A percentile compares a stretch with the other conserved stretches of the same genome.
These are phyloP conservation scores for Halenospora varia DNA, from an alignment of 495 filamentous ascomycete species.

Conservation along the genomic window DNA sequence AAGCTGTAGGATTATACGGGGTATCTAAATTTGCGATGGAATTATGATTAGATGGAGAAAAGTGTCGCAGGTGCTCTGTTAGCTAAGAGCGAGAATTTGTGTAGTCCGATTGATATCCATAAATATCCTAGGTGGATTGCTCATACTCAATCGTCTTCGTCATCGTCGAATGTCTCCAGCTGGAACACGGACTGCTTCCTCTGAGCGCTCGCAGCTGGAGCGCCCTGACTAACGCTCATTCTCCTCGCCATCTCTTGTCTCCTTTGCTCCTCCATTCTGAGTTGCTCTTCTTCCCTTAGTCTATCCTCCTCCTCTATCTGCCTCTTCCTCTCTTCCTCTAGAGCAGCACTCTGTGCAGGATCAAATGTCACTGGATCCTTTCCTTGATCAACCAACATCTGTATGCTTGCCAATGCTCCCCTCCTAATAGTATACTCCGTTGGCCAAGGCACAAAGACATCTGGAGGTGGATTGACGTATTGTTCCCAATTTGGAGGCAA, in stretches of 20 bases:
- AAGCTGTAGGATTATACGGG: too few relatives aligned
- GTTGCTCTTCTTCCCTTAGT: constrained; percentile 31
- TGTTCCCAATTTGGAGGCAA: constrained; percentile 2
- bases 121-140: too few relatives aligned
- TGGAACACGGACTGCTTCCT: constrained; percentile 51
- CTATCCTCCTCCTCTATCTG: constrained; percentile 39
- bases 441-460: constrained; percentile 67
- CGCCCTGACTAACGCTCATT: constrained; percentile 28
- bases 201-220: constrained; percentile 15
- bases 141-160: constrained; percentile 49
- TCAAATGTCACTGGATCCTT: constrained; percentile 53
- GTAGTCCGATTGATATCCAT: too few relatives aligned
- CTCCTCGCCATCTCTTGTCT: constrained; percentile 30
- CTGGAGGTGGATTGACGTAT: constrained; percentile 16
- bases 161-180: constrained; percentile 40
- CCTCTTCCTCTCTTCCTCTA: constrained; percentile 39
- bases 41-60: too few relatives aligned
- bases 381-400: constrained; percentile 52
- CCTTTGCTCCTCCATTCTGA: constrained; percentile 21
- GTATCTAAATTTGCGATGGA: too few relatives aligned
- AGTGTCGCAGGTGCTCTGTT: too few relatives aligned
- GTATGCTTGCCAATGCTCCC: constrained; percentile 58
- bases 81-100: too few relatives aligned
- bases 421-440: constrained; percentile 54
- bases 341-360: constrained; percentile 43